Conservation (phyloP, 2,329 filamentous ascomycete genomes). For the Laburnicola sp. region DNA sequence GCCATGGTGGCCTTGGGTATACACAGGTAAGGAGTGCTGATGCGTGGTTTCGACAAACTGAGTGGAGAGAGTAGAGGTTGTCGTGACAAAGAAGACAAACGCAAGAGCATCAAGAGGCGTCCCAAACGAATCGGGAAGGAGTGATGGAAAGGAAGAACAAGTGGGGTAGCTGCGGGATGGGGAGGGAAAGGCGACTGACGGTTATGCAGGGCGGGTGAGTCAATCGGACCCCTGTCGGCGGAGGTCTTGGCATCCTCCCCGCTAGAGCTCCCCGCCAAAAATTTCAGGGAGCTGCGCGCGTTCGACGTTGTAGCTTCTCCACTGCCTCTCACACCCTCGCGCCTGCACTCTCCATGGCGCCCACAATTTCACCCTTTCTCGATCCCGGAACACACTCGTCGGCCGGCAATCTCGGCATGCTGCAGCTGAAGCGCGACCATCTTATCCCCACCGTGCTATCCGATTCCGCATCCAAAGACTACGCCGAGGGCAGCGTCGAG, state of each 20-base stretch:
- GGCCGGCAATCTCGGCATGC: conserved; percentile 72
- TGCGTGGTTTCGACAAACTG: conserved; percentile 18
- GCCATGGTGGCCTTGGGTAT: conserved; percentile 33
- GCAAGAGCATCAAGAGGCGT: conserved; percentile 39
- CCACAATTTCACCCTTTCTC: conserved; percentile 72
- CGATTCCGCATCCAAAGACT: conserved; percentile 43
- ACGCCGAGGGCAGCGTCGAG: conserved; percentile 57
- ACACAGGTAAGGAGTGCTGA: conserved; percentile 18
- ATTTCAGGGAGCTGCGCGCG: conserved; percentile 12
- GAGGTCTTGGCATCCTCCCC: conserved; percentile 29
- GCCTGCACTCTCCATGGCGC: conserved; percentile 23
- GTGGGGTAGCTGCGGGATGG: conserved; percentile 7
- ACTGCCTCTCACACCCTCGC: conserved; percentile 14
- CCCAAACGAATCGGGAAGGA: conserved; percentile 16
- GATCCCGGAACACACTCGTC: conserved; percentile 66
- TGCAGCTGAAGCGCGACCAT: conserved; percentile 86
- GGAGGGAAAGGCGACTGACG: neutral
- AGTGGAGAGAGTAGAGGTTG: conserved; percentile 31
- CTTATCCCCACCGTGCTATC: conserved; percentile 70
- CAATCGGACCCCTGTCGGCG: conserved; percentile 21
- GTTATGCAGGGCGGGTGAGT: conserved; percentile 14
- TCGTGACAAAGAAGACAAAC: conserved; percentile 30
- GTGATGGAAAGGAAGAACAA: conserved; percentile 18
- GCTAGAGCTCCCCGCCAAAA: conserved; percentile 29
- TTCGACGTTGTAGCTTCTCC: conserved; percentile 26